Conservation (phyloP, 208 protist genomes). For the Kentomonas sorsogonicus region DNA sequence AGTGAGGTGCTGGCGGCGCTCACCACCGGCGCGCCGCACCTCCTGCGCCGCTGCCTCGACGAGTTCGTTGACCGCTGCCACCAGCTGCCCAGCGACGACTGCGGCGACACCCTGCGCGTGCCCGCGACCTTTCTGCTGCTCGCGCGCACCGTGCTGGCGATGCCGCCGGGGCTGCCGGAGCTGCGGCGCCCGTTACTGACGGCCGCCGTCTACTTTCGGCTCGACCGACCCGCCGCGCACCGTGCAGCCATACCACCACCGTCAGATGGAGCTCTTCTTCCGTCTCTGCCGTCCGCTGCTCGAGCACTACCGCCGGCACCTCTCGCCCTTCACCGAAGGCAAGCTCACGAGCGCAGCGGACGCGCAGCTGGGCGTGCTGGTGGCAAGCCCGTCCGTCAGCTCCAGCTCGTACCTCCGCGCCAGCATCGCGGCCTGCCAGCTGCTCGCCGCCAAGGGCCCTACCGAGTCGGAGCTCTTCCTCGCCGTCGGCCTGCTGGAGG, state of each 20-base stretch:
- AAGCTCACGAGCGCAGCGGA: constrained; percentile 27
- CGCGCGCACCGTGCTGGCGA: too few relatives aligned
- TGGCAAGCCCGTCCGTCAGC: constrained; percentile 32
- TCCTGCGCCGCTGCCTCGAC: constrained; percentile 13
- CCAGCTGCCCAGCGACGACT: too few relatives aligned
- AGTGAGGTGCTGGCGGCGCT: constrained; percentile 27
- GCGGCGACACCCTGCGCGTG: too few relatives aligned
- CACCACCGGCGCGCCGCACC: constrained; percentile 7
- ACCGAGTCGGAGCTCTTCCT: constrained; percentile 54
- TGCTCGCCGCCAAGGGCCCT: constrained; percentile 27
- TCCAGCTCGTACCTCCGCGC: constrained; percentile 43
- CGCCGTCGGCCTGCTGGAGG: constrained; percentile 63
- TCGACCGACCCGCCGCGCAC: constrained; percentile 23
- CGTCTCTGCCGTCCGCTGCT: constrained; percentile 42
- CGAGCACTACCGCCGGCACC: constrained; percentile 28
- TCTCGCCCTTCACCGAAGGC: constrained; percentile 25
- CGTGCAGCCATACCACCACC: constrained; percentile 31
- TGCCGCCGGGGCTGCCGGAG: too few relatives aligned
- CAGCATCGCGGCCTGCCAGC: constrained; percentile 37
- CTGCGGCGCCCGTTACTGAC: too few relatives aligned
- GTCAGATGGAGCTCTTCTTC: constrained; percentile 58
- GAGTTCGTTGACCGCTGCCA: too few relatives aligned
- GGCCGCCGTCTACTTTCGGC: constrained; percentile 21
- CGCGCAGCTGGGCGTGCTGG: constrained; percentile 30
- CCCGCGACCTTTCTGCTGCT: too few relatives aligned